phyloP scores from a whole-genome alignment of 441 rosid species.

The Croton setiger region DNA sequence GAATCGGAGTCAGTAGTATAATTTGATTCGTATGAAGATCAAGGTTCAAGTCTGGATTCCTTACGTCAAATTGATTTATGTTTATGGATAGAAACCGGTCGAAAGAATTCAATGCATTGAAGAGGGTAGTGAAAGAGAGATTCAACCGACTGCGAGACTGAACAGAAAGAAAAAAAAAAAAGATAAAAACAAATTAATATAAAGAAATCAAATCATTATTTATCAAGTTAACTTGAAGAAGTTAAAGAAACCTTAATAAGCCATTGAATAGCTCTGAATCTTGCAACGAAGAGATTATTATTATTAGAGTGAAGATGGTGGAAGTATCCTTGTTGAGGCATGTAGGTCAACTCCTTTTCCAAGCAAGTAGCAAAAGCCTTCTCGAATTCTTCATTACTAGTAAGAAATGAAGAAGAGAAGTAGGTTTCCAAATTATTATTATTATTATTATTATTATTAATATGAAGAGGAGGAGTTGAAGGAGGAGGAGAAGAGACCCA shows the following conservation, averaged over 20 bases:
- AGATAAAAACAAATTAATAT: neutral
- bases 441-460: conserved; percentile 13
- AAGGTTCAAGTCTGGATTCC: neutral
- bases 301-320: conserved; percentile 30
- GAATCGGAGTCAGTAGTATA: too few species aligned
- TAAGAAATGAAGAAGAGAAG: conserved; percentile 14
- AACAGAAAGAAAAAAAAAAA: neutral
- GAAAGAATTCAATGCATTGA: conserved; percentile 60
- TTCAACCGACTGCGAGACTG: conserved; percentile 56
- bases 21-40: too few species aligned
- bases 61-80: conserved; percentile 46
- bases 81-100: conserved; percentile 68
- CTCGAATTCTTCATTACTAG: conserved; percentile 39
- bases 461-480: conserved; percentile 17
- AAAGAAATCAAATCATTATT: neutral
- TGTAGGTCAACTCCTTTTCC: conserved; percentile 48
- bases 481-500: conserved; percentile 43
- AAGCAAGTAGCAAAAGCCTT: conserved; percentile 33
- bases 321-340: conserved; percentile 41
- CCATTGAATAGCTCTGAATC: conserved; percentile 56
- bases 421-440: conserved; percentile 2
- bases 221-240: neutral
- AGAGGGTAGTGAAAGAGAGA: conserved; percentile 50
- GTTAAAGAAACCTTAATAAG: conserved; percentile 47
- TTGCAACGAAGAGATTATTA: conserved; percentile 28